Conservation (phyloP, 305 asterid species). For the Fraxinus sp. region DNA sequence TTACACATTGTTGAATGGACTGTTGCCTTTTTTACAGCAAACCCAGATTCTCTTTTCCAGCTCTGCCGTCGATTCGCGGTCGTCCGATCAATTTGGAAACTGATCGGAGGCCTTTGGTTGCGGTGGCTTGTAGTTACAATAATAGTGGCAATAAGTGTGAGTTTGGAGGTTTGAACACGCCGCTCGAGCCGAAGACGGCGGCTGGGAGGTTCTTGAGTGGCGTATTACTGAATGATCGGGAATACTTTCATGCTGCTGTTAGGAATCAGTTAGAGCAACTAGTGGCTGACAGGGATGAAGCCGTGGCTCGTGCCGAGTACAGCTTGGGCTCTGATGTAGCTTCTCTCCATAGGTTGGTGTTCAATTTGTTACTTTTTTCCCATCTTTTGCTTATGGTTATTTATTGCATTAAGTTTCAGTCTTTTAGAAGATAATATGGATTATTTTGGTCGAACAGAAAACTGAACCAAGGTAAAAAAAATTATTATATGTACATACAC, state of each 20-base stretch:
- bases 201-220: slow-evolving; percentile 58
- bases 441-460: not conserved
- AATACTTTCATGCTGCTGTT: slow-evolving; percentile 47
- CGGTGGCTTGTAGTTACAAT: slow-evolving; percentile 31
- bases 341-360: slow-evolving; percentile 69
- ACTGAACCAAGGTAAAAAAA: not conserved
- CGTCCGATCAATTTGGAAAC: slow-evolving; percentile 26
- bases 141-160: slow-evolving; percentile 36
- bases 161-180: slow-evolving; percentile 59
- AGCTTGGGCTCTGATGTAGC: slow-evolving; percentile 71
- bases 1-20: slow-evolving; percentile 59
- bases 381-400: not conserved
- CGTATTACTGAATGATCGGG: slow-evolving; percentile 57
- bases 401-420: not conserved
- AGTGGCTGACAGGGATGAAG: slow-evolving; percentile 50
- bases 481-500: not conserved
- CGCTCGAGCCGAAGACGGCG: slow-evolving; percentile 66
- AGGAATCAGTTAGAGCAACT: slow-evolving; percentile 56
- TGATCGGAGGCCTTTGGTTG: slow-evolving; percentile 28
- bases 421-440: too few species aligned
- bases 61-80: slow-evolving; percentile 29
- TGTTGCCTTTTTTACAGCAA: slow-evolving; percentile 41
- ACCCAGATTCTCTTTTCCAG: slow-evolving; percentile 27
- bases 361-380: not conserved
- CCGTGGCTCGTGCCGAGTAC: slow-evolving; percentile 52